These are phyloP conservation scores for Aplosporella prunicola DNA, from an alignment of 2,329 filamentous ascomycete genomes.

Conservation along the genomic window DNA sequence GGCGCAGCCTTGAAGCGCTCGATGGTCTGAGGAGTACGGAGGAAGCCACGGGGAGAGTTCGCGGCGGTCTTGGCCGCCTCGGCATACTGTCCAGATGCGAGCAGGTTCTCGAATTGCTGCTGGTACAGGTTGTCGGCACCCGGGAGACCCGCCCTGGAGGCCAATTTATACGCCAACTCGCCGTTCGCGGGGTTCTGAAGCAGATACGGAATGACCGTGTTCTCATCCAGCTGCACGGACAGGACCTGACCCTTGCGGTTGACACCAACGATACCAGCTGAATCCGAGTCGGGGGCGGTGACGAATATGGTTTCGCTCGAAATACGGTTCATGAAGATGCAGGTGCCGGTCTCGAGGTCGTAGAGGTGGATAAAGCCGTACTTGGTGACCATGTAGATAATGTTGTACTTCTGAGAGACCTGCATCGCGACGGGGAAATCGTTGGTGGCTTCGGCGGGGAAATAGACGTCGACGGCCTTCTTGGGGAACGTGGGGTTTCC, in stretches of 20 bases:
- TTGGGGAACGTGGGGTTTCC: constrained; percentile 85
- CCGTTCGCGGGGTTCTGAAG: constrained; percentile 94
- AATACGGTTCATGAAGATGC: constrained; percentile 99
- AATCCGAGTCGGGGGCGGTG: constrained; percentile 73
- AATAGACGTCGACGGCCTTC: constrained; percentile 96
- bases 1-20: constrained; percentile 88
- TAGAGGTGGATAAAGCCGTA: constrained; percentile 99
- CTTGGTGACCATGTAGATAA: constrained; percentile 96
- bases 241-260: constrained; percentile 97
- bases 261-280: constrained; percentile 82
- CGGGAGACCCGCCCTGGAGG: constrained; percentile 83
- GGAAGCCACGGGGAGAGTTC: constrained; percentile 90
- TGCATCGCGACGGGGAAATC: constrained; percentile 98
- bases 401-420: constrained; percentile 90
- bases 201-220: constrained; percentile 83
- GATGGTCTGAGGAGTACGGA: constrained; percentile 89
- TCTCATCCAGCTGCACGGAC: constrained; percentile 87
- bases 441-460: constrained; percentile 87
- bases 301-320: constrained; percentile 99
- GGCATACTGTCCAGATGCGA: constrained; percentile 68
- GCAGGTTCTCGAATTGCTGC: constrained; percentile 83
- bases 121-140: constrained; percentile 91
- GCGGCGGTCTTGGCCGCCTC: constrained; percentile 94
- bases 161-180: constrained; percentile 89
- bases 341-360: constrained; percentile 88